These are phyloP conservation scores for Calonectria hawksworthii DNA, from an alignment of 2,329 filamentous ascomycete species.

Conservation along the genomic window DNA sequence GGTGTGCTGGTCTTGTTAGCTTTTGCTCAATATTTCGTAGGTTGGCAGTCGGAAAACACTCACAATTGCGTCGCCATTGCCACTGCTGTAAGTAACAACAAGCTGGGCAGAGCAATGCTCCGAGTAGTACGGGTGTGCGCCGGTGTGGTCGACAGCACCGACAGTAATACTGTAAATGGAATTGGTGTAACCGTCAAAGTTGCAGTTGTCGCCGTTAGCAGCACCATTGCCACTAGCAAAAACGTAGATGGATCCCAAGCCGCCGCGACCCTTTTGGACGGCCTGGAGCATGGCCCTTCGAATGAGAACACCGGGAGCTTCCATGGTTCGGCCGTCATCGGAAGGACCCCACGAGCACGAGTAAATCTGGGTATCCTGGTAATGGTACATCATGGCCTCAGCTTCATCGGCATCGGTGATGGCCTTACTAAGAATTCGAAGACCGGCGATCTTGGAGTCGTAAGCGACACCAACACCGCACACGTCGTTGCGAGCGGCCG, in stretches of 20 bases:
- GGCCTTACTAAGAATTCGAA: slow-evolving; percentile 91
- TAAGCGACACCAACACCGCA: slow-evolving; percentile 98
- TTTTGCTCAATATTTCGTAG: slow-evolving; percentile 5
- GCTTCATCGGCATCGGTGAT: slow-evolving; percentile 96
- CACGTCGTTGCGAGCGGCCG: slow-evolving; percentile 90
- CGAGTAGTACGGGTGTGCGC: slow-evolving; percentile 94
- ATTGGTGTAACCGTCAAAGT: slow-evolving; percentile 99
- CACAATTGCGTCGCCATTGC: slow-evolving; percentile 85
- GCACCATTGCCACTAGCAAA: slow-evolving; percentile 97
- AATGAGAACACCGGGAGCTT: slow-evolving; percentile 90
- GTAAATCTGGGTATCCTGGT: slow-evolving; percentile 94
- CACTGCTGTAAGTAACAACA: slow-evolving; percentile 97
- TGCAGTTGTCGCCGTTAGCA: slow-evolving; percentile 91
- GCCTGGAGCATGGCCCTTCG: slow-evolving; percentile 92
- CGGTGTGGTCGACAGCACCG: slow-evolving; percentile 89
- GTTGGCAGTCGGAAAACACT: slow-evolving; percentile 45
- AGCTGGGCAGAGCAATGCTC: slow-evolving; percentile 96
- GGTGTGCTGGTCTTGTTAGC: slow-evolving; percentile 73
- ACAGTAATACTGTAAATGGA: slow-evolving; percentile 99
- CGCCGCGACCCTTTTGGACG: slow-evolving; percentile 86
- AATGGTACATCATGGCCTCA: slow-evolving; percentile 91
- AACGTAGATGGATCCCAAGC: slow-evolving; percentile 92
- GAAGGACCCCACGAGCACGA: slow-evolving; percentile 99
- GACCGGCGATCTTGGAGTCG: slow-evolving; percentile 88
- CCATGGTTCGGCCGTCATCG: slow-evolving; percentile 95